Percentiles rank a stretch among this genome's conserved stretches.
phyloP scores from a whole-genome alignment of 495 filamentous ascomycete genomes.

The Tuber microsphaerosporum region DNA sequence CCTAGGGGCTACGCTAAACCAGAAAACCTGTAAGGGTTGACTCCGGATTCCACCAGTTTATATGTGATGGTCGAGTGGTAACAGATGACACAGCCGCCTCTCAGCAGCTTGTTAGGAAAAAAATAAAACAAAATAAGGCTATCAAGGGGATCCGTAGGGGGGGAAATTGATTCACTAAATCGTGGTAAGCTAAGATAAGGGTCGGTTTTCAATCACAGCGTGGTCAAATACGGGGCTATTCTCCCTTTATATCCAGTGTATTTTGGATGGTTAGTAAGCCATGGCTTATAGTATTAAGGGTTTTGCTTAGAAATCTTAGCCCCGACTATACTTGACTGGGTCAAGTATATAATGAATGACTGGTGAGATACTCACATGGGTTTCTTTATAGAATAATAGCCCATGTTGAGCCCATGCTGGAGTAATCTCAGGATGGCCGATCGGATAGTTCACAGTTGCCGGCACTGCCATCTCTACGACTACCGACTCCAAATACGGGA shows the following conservation, averaged over 20 bases:
- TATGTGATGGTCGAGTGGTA: neutral
- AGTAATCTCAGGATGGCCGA: neutral
- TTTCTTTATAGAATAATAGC: neutral
- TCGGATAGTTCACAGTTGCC: neutral
- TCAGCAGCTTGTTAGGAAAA: neutral
- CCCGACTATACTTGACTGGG: neutral
- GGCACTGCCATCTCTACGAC: neutral
- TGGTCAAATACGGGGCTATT: neutral
- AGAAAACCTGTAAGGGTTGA: no score
- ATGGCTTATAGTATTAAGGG: neutral
- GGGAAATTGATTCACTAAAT: neutral
- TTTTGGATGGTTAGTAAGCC: neutral
- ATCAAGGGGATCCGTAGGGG: neutral
- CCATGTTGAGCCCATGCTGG: neutral
- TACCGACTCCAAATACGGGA: neutral
- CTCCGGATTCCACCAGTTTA: no score
- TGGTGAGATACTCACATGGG: neutral
- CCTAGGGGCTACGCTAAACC: no score
- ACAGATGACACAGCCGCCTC: neutral
- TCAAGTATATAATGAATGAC: no score
- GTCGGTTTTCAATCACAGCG: neutral
- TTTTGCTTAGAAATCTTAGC: neutral
- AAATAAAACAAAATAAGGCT: neutral
- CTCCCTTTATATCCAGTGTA: neutral
- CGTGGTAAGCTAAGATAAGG: neutral